These are phyloP conservation scores for Rubia occidens DNA, from an alignment of 305 asterid species.

Conservation along the genomic window DNA sequence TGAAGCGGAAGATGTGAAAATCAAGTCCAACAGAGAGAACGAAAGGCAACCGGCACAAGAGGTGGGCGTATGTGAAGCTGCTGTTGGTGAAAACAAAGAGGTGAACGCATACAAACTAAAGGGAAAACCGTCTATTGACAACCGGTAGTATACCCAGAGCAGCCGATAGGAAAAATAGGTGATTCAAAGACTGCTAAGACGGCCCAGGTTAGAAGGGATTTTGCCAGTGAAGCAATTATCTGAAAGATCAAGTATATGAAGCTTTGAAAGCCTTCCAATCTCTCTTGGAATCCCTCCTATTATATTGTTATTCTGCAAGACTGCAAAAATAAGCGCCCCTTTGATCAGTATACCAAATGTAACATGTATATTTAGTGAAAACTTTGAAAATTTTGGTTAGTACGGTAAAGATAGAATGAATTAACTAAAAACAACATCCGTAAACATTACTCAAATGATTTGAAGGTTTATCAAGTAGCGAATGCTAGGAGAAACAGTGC, in stretches of 20 bases:
- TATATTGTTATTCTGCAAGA: slow-evolving; percentile 76
- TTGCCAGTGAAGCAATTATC: slow-evolving; percentile 51
- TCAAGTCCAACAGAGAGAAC: no score
- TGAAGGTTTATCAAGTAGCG: slow-evolving; percentile 82
- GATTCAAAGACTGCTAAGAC: slow-evolving; percentile 26
- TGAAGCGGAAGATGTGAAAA: no score
- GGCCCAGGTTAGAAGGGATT: slow-evolving; percentile 61
- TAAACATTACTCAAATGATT: slow-evolving; percentile 45
- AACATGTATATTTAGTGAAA: no score
- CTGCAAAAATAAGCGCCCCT: slow-evolving; percentile 27
- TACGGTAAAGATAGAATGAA: neutral
- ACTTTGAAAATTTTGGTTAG: neutral
- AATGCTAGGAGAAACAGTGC: slow-evolving; percentile 73
- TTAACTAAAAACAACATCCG: neutral
- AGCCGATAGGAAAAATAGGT: no score
- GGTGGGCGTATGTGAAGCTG: no score
- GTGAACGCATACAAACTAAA: no score
- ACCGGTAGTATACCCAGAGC: no score
- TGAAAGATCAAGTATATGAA: slow-evolving; percentile 85
- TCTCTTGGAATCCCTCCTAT: slow-evolving; percentile 64
- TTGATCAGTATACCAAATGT: slow-evolving; percentile 10
- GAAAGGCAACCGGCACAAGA: no score
- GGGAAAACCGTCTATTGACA: no score
- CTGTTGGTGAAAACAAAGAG: no score
- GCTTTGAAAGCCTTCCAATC: slow-evolving; percentile 62